Base-by-base conservation (phyloP, 164 flowering plant genomes). In the Macadamia integrifolia region DNA sequence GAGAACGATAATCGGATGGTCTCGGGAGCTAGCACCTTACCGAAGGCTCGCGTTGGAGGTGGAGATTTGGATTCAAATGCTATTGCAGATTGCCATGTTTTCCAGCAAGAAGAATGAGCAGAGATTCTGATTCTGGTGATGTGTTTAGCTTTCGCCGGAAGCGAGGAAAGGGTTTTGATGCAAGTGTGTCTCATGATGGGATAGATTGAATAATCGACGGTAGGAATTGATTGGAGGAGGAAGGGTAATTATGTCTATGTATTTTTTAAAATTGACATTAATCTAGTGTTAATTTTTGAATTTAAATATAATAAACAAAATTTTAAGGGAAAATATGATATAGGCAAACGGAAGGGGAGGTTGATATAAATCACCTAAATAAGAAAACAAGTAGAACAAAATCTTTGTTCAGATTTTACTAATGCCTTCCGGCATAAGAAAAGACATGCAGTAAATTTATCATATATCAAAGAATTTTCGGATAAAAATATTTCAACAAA, bases 61-160 rank as follows among this genome's bases (percentile, higher is more conserved):
- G 76, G 68, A 43, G 72, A 58, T 58, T 76, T 75, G 66, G 87
- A 63, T 28, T 74, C 86, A 63, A 84, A 61, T 3, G 84, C 71
- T 10, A 80, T 66, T 52, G 87, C 77, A 13, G 85, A 69, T 60
- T 78, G 86, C 82, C 86, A 82, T 83, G 72, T 56, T 57, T 30
- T 11, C 15, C 48, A 53, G 13, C 6, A 32, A 18, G 6, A 12
- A 31, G 43, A 53, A 3, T 53, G 15, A 17, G n/a, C 57, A 46
- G 57, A 11, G 57, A 14, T 14, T 53, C 6, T 53, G 57, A 14
- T 14, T 53, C 17, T 53, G 69, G 40, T 6, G 57, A 14, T 13
- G 14, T 9, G 23, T 7, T 50, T 23, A 60, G 23, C 48, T 44
- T 17, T 4, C 57, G 61, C 17, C 0, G 55, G 35, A 18, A 50